Conservation (phyloP, 495 filamentous ascomycete species). For the Peziza echinospora region DNA sequence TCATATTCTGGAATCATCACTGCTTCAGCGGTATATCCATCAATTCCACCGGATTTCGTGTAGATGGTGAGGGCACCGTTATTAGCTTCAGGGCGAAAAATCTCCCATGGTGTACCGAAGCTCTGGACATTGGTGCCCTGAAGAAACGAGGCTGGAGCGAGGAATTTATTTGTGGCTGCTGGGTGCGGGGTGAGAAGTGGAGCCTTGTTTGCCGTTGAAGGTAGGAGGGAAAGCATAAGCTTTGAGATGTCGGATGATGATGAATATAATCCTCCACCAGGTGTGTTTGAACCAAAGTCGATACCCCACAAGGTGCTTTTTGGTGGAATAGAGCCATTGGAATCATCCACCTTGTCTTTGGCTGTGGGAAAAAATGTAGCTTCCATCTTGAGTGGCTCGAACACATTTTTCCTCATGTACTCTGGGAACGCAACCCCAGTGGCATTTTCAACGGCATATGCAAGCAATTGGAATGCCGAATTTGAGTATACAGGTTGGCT, state of each 20-base stretch:
- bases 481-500: not conserved
- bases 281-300: not conserved
- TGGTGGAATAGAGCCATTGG: not conserved
- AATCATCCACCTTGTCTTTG: no score
- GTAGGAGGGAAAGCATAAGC: not conserved
- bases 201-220: not conserved
- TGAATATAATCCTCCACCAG: not conserved
- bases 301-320: not conserved
- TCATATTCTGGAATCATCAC: not conserved
- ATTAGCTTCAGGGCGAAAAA: not conserved
- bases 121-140: not conserved
- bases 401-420: not conserved
- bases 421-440: not conserved
- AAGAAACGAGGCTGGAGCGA: not conserved
- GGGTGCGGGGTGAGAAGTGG: not conserved
- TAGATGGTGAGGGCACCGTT: not conserved
- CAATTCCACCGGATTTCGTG: not conserved
- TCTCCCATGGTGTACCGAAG: not conserved
- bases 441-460: not conserved
- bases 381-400: not conserved
- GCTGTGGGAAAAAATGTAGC: not conserved
- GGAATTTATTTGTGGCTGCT: not conserved
- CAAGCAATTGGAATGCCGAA: not conserved
- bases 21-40: not conserved
- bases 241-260: not conserved